Evolutionary conservation across 1,284 basidiomycete species (phyloP).

Genomic region (Schizophyllum amplum): DNA sequence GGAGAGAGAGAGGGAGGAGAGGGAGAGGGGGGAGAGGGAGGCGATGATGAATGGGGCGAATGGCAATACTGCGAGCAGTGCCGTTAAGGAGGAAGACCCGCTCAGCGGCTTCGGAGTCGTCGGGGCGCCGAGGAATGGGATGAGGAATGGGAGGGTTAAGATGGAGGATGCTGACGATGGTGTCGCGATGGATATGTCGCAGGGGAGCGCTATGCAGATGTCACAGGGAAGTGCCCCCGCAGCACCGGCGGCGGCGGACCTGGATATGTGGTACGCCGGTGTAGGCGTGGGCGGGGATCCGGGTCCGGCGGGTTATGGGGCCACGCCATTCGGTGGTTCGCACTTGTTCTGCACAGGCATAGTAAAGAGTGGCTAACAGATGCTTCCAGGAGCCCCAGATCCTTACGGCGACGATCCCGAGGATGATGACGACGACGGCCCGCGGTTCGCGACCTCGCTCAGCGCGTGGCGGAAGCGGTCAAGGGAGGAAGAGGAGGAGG

Average conservation of each 20-base stretch:
- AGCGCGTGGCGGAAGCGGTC: not conserved
- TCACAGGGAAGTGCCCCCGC: not conserved
- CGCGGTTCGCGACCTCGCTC: not conserved
- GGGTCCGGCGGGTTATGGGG: not conserved
- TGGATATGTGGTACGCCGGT: not conserved
- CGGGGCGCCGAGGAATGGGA: not conserved
- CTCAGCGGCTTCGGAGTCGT: not conserved
- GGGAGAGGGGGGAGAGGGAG: constrained; percentile 6
- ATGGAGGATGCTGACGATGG: too few relatives aligned
- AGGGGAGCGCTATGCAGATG: not conserved
- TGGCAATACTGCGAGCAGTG: not conserved
- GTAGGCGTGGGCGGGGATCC: not conserved
- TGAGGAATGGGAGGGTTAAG: not conserved
- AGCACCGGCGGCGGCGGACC: not conserved
- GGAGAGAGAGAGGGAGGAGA: constrained; percentile 46
- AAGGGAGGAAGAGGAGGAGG: not conserved
- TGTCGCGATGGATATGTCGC: too few relatives aligned
- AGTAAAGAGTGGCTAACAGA: too few relatives aligned
- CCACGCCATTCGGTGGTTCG: not conserved
- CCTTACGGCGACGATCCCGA: not conserved
- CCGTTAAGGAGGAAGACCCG: not conserved
- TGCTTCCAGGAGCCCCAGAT: not conserved
- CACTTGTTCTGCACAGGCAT: not conserved
- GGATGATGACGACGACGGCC: not conserved
- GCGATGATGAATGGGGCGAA: constrained; percentile 24